Percentiles rank a stretch among this genome's conserved stretches.
These are phyloP conservation scores for Astrephomene gubernaculifera DNA, from an alignment of 139 green algal genomes.

Conservation along the genomic window DNA sequence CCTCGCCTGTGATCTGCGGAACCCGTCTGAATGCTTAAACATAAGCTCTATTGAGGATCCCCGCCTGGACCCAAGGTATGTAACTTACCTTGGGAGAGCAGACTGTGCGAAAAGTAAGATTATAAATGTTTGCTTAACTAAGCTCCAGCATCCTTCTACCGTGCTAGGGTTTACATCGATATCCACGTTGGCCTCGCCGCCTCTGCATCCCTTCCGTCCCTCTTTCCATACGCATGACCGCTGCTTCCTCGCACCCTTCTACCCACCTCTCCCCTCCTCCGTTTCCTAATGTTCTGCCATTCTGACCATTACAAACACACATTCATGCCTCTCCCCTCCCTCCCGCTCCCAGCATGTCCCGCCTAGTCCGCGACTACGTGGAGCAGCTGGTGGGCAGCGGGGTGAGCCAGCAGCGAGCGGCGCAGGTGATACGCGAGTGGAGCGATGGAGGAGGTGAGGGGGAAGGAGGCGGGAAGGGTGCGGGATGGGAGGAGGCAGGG, in stretches of 20 bases:
- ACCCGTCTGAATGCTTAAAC: not conserved
- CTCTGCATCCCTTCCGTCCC: no score
- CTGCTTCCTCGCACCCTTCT: not conserved
- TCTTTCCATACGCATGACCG: no score
- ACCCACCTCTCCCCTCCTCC: not conserved
- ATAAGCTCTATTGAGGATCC: not conserved
- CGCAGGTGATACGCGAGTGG: not conserved
- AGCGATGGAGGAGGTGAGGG: slow-evolving; percentile 3
- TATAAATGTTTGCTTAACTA: no score
- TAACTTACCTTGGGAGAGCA: no score
- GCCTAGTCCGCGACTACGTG: not conserved
- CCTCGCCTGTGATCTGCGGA: not conserved
- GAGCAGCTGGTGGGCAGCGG: not conserved
- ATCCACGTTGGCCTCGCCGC: no score
- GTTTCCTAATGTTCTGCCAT: no score
- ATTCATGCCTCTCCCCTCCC: not conserved
- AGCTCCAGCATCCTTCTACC: no score
- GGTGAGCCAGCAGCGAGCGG: not conserved
- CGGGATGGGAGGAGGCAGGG: no score
- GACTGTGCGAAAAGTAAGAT: no score
- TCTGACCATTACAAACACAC: no score
- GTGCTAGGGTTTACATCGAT: no score
- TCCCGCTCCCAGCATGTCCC: not conserved
- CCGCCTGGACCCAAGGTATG: not conserved
- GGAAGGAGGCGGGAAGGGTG: not conserved